Evolutionary conservation across 495 filamentous ascomycete species (phyloP), one percentile per base, ranked within the genome.

Genomic region (Hyaloscypha bicolor): DNA sequence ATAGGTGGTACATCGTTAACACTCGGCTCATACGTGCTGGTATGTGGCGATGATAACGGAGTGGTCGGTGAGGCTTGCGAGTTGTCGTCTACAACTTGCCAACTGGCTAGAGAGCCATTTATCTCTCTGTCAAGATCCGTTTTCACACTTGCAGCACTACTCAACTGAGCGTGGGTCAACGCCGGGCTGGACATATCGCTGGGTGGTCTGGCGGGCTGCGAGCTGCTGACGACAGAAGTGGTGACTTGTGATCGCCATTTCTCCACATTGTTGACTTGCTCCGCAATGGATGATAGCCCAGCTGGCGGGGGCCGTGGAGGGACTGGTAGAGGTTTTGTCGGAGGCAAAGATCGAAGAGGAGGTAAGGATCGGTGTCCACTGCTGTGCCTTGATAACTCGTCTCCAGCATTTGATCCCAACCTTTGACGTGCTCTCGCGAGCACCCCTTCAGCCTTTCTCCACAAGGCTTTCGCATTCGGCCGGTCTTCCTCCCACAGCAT

Each of bases 401-500:
- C 48, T 37, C 42, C 42, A 8, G 64, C 58, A 37, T 45, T 65
- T 48, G 67, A 19, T 6, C 57, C 12, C 9, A 67, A 35, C 32
- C 61, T 71, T 55, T 67, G 60, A 4, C 64, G 59, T 31, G 69
- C 69, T 53, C 65, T 64, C 14, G 65, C 11, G 9, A 66, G 30
- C 9, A 71, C 53, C 62, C 61, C 61, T 25, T 68, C 65, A 16
- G 69, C 42, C 52, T 68, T 72, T 2, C 66, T 56, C 25, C 14
- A 37, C 51, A 72, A 51, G 2, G 65, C 64, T 21, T 67, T 71
- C 8, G 65, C 69, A 57, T 55, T 71, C 14, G 69, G 64, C 37
- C 69, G 64, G 22, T 67, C 69, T 61, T 71, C 69, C 16, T 71
- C 69, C 64, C 64, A 67, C n/a, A 71, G 32, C 69, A 71, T 71